phyloP scores from a whole-genome alignment of 2,329 filamentous ascomycete genomes.

The Huntiella moniliformis region DNA sequence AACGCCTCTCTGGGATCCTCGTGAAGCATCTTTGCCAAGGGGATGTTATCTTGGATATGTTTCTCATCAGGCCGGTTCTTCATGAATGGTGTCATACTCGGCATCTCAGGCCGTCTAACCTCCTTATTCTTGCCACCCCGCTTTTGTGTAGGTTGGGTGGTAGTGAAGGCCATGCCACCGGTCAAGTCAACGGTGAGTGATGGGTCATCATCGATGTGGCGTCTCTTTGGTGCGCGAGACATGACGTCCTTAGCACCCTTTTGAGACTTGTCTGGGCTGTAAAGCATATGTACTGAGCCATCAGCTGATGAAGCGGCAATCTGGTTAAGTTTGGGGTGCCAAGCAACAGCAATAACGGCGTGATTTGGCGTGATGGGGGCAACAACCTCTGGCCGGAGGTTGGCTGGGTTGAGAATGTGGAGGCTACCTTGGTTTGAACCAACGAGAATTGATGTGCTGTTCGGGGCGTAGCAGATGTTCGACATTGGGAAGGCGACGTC shows the following conservation, averaged over 20 bases:
- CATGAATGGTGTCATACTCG: conserved; percentile 70
- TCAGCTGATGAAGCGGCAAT: conserved; percentile 90
- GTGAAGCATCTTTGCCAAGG: conserved; percentile 73
- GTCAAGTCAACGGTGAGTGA: conserved; percentile 69
- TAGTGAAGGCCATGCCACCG: conserved; percentile 59
- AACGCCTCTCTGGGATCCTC: conserved; percentile 90
- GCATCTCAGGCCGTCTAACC: conserved; percentile 69
- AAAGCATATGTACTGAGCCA: conserved; percentile 73
- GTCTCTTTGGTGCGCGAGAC: conserved; percentile 81
- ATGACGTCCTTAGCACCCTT: conserved; percentile 77
- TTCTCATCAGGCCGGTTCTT: conserved; percentile 60
- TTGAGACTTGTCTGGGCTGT: conserved; percentile 65
- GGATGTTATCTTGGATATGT: conserved; percentile 5
- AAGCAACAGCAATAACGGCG: conserved; percentile 65
- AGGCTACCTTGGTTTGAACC: conserved; percentile 73
- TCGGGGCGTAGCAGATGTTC: conserved; percentile 80
- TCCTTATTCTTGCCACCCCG: conserved; percentile 47
- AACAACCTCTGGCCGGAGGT: conserved; percentile 63
- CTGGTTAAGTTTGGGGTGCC: conserved; percentile 92
- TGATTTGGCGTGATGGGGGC: conserved; percentile 77
- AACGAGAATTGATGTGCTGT: conserved; percentile 67
- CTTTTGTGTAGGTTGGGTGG: too few species aligned
- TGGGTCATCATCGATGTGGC: conserved; percentile 87
- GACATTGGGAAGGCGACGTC: conserved; percentile 67
- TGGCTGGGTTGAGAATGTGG: conserved; percentile 85